Evolutionary conservation across 2,329 filamentous ascomycete species (phyloP), one percentile per base, ranked within the genome.

Genomic region (Diaporthe sp.): DNA sequence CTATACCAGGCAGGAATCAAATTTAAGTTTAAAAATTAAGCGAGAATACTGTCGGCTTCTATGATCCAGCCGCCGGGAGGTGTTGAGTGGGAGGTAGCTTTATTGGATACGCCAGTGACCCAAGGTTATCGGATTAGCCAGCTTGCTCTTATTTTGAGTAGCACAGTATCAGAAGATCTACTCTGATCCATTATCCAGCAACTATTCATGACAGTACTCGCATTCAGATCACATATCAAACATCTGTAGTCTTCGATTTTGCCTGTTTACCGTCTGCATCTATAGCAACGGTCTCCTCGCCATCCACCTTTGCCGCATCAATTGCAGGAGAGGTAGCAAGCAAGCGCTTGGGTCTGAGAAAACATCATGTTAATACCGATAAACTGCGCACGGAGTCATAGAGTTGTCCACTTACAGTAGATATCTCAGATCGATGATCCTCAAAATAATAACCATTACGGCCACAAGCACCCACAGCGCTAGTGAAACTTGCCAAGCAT

Each of bases 401-500:
- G 10, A 22, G 12, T 22, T 8, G 12, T 25, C 8, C 6, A 71
- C 73, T 73, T 35, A 73, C 80, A 80, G 74, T n/a, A 87, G 77
- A 74, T 83, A 85, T 71, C 80, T 82, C 5, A 86, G 81, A 79
- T 88, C 86, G 30, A 87, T 81, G 68, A 82, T 85, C 25, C 86
- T 84, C 45, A 88, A 77, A 12, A 81, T 70, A 47, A 85, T 84
- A 0, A 85, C 85, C 83, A 88, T 86, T 22, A 81, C 77, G n/a
- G 86, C 83, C 5, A 87, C 86, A 0, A 88, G 78, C 0, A 86
- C 77, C 80, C 85, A 84, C 3, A 88, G 78, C 1, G 84, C 86
- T 64, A 86, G 80, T 1, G 85, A 83, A 22, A 85, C 85, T 77
- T 88, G 86, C 87, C 86, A 88, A 12, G 86, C 87, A 67, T 86